Evolutionary conservation across 2,329 filamentous ascomycete species (phyloP).

Genomic region (Talaromyces piceae): DNA sequence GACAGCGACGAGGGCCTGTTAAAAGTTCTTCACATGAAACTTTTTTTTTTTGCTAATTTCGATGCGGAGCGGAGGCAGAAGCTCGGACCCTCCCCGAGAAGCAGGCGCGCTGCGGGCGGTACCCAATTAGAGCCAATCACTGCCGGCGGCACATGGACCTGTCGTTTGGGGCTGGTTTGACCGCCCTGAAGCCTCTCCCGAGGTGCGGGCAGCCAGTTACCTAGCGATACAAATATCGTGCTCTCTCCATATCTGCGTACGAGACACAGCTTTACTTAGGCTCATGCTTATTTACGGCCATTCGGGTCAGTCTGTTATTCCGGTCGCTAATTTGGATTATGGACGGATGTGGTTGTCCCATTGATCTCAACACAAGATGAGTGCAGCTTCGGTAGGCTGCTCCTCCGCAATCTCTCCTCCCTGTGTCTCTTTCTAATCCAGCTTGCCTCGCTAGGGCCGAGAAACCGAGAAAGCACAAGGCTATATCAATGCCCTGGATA

Average conservation of each 20-base stretch:
- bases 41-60: neutral
- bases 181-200: neutral
- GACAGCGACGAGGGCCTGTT: no score
- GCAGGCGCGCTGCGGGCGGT: neutral
- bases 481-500: constrained; percentile 77
- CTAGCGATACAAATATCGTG: no score
- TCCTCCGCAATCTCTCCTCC: neutral
- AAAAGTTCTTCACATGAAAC: constrained; percentile 1
- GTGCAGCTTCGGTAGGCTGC: constrained; percentile 14
- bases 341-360: constrained; percentile 9
- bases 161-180: neutral
- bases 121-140: neutral
- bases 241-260: neutral
- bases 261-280: neutral
- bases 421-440: neutral
- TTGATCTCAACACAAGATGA: constrained; percentile 16
- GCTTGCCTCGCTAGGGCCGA: constrained; percentile 28
- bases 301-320: neutral
- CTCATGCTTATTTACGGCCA: neutral
- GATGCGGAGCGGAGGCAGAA: constrained; percentile 4
- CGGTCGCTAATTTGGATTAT: constrained; percentile 4
- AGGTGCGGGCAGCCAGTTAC: no score
- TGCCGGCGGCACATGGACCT: neutral
- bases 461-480: constrained; percentile 67
- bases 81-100: neutral